Evolutionary conservation across 2,329 filamentous ascomycete species (phyloP).

Genomic region (Pseudocercospora fijiensis): DNA sequence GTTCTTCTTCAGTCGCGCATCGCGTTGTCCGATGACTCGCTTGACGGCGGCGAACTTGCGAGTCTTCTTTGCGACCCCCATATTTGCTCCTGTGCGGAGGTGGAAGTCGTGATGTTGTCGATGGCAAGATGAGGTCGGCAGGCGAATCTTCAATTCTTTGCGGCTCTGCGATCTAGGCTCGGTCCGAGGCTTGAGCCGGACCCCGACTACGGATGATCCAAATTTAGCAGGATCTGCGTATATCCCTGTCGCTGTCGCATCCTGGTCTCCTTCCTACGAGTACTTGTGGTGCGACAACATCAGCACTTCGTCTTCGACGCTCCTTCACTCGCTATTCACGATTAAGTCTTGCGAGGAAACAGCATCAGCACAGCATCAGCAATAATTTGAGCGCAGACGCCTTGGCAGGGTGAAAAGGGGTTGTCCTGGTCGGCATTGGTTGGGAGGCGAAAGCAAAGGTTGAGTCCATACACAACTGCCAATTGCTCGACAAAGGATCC

Average conservation of each 20-base stretch:
- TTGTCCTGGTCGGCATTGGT: background rate
- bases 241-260: background rate
- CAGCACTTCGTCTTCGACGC: background rate
- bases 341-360: background rate
- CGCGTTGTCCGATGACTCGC: constrained; percentile 76
- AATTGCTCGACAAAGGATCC: background rate
- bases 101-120: background rate
- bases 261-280: background rate
- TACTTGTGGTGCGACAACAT: background rate
- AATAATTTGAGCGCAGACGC: background rate
- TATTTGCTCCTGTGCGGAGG: constrained; percentile 40
- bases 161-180: background rate
- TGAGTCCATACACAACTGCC: background rate
- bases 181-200: background rate
- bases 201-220: background rate
- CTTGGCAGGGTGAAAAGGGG: background rate
- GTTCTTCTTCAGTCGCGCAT: constrained; percentile 81
- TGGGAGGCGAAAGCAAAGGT: background rate
- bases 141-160: constrained; percentile 4
- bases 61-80: constrained; percentile 88
- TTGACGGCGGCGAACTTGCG: constrained; percentile 88
- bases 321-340: background rate
- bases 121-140: background rate
- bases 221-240: background rate
- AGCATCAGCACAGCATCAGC: constrained; percentile 4